Conservation (phyloP, 768 basidiomycete genomes). For the Strobilomyces dryophilus region DNA sequence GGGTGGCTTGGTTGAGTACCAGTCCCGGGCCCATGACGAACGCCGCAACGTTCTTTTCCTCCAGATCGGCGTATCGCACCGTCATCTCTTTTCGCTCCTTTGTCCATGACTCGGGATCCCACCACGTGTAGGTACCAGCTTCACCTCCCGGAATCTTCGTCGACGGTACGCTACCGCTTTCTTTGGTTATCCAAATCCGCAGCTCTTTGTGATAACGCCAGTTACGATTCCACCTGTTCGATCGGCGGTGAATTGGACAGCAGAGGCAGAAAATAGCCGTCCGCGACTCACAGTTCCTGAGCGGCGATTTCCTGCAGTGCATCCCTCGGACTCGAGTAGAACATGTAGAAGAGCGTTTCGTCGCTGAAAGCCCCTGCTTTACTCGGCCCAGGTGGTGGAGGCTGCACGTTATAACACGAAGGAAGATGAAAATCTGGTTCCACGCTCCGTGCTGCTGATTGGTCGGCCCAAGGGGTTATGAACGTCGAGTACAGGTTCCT, state of each 20-base stretch:
- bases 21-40: conserved; percentile 52
- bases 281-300: conserved; percentile 79
- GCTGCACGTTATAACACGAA: conserved; percentile 88
- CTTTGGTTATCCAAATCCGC: conserved; percentile 81
- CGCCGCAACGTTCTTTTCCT: conserved; percentile 66
- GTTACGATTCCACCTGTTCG: conserved; percentile 79
- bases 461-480: conserved; percentile 95
- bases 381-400: conserved; percentile 74
- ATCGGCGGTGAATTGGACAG: conserved; percentile 5
- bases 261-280: conserved; percentile 5
- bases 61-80: conserved; percentile 68
- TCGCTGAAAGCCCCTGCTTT: conserved; percentile 88
- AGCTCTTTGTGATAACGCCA: conserved; percentile 97
- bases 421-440: conserved; percentile 93
- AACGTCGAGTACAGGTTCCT: conserved; percentile 87
- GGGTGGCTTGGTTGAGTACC: conserved; percentile 33
- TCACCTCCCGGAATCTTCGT: conserved; percentile 79
- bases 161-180: conserved; percentile 71
- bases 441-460: conserved; percentile 76
- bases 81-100: conserved; percentile 78
- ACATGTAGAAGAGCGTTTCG: conserved; percentile 97
- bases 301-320: conserved; percentile 92
- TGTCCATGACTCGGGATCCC: conserved; percentile 78
- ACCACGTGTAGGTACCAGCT: conserved; percentile 86
- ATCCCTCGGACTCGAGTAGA: conserved; percentile 91